phyloP scores from a whole-genome alignment of 73 alveolate species.

The Paraurostyla sp. region DNA sequence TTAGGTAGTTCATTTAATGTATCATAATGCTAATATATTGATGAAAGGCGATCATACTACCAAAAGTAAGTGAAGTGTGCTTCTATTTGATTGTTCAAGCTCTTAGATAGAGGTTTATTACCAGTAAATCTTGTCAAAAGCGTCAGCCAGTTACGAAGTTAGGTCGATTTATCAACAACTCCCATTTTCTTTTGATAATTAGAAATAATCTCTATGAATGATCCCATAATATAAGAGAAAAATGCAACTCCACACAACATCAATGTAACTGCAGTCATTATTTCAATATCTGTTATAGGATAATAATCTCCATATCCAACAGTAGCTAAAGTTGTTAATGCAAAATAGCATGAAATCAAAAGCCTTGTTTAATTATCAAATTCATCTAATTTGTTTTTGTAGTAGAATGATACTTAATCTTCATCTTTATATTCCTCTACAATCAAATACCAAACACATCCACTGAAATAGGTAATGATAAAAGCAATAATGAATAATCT shows the following conservation, averaged over 20 bases:
- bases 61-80: slow-evolving; percentile 89
- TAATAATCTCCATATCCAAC: slow-evolving; percentile 95
- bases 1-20: slow-evolving; percentile 73
- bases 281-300: slow-evolving; percentile 86
- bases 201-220: slow-evolving; percentile 86
- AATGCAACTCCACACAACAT: slow-evolving; percentile 92
- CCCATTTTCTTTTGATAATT: slow-evolving; percentile 88
- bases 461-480: slow-evolving; percentile 89
- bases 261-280: slow-evolving; percentile 83
- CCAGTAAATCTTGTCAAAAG: slow-evolving; percentile 78
- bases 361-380: slow-evolving; percentile 75
- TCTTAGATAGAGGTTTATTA: slow-evolving; percentile 82
- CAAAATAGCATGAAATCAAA: slow-evolving; percentile 88
- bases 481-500: slow-evolving; percentile 87
- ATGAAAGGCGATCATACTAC: slow-evolving; percentile 84
- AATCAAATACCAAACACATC: slow-evolving; percentile 92
- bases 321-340: slow-evolving; percentile 90
- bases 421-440: slow-evolving; percentile 61
- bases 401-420: slow-evolving; percentile 72
- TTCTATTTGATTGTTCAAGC: slow-evolving; percentile 78
- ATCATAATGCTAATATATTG: slow-evolving; percentile 69
- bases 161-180: slow-evolving; percentile 83
- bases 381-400: slow-evolving; percentile 65
- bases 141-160: slow-evolving; percentile 86
- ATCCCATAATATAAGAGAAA: slow-evolving; percentile 93